Evolutionary conservation across 257 asterid genomes (phyloP).

Genomic region (Capsicum baccatum): DNA sequence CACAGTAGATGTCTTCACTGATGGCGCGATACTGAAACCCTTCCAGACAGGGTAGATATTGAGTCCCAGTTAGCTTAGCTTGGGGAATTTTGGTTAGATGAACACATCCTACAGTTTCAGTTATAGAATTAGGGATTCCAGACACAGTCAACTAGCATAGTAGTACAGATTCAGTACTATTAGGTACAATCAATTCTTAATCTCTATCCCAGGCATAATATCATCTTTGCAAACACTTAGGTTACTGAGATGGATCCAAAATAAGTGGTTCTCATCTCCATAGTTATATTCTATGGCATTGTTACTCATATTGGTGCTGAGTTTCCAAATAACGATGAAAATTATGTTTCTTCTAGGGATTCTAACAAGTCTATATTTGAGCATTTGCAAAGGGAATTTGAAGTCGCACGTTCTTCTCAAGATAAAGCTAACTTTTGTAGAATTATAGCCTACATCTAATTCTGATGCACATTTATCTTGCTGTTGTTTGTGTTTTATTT

Average conservation of each 20-base stretch:
- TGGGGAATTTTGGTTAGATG: no score
- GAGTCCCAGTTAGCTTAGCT: no score
- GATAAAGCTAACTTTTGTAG: conserved; percentile 66
- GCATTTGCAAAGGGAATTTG: conserved; percentile 89
- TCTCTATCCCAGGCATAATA: not conserved
- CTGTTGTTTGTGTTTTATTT: conserved; percentile 18
- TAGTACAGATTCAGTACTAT: no score
- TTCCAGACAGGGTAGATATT: no score
- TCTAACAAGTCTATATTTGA: conserved; percentile 88
- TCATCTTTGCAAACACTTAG: not conserved
- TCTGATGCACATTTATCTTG: not conserved
- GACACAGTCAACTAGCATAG: no score
- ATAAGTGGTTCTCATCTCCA: not conserved
- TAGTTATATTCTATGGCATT: not conserved
- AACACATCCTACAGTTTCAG: no score
- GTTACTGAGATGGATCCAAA: not conserved
- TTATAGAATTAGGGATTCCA: no score
- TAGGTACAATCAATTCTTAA: no score
- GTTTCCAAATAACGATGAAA: not conserved
- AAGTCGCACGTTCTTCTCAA: conserved; percentile 84
- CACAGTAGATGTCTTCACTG: no score
- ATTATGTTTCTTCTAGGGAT: conserved; percentile 60
- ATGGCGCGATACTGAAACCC: no score
- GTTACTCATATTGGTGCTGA: not conserved
- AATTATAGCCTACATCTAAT: not conserved